These are phyloP conservation scores for Didymellaceae sp. DNA, from an alignment of 2,329 filamentous ascomycete genomes.

Conservation along the genomic window DNA sequence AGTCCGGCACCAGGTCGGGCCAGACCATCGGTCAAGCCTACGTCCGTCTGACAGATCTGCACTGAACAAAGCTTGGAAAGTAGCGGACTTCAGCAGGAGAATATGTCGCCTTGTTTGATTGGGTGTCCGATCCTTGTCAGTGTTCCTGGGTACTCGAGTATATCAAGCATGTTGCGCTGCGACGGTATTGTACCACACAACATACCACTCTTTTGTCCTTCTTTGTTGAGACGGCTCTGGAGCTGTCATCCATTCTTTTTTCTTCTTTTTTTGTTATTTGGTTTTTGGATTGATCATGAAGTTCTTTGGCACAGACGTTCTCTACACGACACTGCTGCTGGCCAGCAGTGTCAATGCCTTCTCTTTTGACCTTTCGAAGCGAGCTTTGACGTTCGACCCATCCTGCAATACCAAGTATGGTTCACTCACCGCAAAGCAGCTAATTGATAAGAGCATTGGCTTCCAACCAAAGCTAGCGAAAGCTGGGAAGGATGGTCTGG, in stretches of 20 bases:
- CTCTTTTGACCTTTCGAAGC: conserved; percentile 13
- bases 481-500: conserved; percentile 12
- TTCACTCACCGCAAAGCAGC: conserved; percentile 15
- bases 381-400: conserved; percentile 13
- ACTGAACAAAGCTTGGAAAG: conserved; percentile 1
- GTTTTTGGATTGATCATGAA: conserved; percentile 15
- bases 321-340: conserved; percentile 12
- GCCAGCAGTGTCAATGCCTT: conserved; percentile 7
- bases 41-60: conserved; percentile 4
- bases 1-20: neutral
- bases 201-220: neutral
- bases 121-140: neutral
- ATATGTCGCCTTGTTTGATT: neutral
- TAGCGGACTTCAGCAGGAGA: neutral
- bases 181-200: neutral
- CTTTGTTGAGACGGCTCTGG: conserved; percentile 6
- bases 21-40: neutral
- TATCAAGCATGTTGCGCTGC: neutral
- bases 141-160: neutral
- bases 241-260: conserved; percentile 18
- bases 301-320: conserved; percentile 1
- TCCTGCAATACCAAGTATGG: conserved; percentile 20
- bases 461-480: conserved; percentile 14
- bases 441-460: conserved; percentile 17
- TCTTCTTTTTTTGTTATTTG: too few relatives aligned